These are phyloP conservation scores for Stenogyne calaminthoides DNA, from an alignment of 305 asterid species.

Conservation along the genomic window DNA sequence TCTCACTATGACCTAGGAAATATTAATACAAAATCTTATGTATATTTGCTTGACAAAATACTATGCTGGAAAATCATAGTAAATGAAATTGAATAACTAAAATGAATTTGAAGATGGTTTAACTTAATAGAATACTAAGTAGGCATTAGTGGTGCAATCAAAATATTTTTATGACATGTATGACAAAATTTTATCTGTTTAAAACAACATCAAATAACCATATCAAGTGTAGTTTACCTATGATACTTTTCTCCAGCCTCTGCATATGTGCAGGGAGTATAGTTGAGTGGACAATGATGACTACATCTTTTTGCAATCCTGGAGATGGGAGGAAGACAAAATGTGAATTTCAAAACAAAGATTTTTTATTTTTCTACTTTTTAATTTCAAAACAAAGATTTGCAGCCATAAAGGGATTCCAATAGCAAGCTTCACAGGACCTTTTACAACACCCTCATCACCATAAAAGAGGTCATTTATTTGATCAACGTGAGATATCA, in stretches of 20 bases:
- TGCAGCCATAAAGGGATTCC: constrained; percentile 20
- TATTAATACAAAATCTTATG: neutral
- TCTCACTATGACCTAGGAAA: neutral
- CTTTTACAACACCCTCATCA: constrained; percentile 65
- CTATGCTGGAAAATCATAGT: neutral
- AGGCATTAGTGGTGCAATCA: constrained; percentile 3
- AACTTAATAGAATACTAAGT: neutral
- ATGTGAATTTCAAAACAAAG: constrained; percentile 17
- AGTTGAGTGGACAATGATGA: constrained; percentile 76
- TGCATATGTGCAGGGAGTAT: constrained; percentile 57
- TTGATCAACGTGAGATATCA: constrained; percentile 78
- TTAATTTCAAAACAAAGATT: constrained; percentile 23
- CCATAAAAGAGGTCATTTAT: constrained; percentile 57
- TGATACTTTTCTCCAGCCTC: constrained; percentile 66
- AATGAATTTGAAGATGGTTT: constrained; percentile 16
- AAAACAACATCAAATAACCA: constrained; percentile 24
- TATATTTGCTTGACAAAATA: neutral
- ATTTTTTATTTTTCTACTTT: too few species aligned
- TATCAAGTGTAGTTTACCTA: constrained; percentile 47
- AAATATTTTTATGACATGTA: constrained; percentile 2
- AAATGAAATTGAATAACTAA: neutral
- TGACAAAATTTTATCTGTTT: neutral
- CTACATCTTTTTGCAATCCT: constrained; percentile 70
- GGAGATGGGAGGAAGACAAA: constrained; percentile 31
- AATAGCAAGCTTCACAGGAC: constrained; percentile 41